Evolutionary conservation across 2,329 filamentous ascomycete species (phyloP).

Genomic region (Aspergillus sp.): DNA sequence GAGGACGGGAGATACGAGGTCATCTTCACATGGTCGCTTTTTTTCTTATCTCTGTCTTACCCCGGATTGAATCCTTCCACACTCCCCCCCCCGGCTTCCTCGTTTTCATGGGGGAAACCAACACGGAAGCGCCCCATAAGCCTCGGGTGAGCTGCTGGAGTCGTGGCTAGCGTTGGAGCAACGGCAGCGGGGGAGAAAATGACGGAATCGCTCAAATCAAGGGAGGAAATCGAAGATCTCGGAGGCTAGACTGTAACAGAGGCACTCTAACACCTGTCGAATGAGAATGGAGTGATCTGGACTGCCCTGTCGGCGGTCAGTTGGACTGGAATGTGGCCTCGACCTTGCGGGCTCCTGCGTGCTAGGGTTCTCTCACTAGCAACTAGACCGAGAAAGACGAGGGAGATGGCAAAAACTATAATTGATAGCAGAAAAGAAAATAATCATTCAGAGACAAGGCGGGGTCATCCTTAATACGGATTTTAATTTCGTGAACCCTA

Average conservation of each 20-base stretch:
- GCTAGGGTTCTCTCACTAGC: neutral
- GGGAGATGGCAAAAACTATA: neutral
- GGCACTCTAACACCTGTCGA: slow-evolving; percentile 3
- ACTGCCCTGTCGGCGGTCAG: neutral
- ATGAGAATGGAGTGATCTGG: neutral
- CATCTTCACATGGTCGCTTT: neutral
- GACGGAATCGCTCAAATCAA: neutral
- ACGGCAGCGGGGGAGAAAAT: neutral
- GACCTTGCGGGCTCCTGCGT: slow-evolving; percentile 3
- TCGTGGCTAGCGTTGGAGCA: neutral
- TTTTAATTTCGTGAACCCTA: neutral
- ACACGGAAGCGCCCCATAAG: neutral
- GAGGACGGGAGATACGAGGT: neutral
- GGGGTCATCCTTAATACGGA: neutral
- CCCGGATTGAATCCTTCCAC: neutral
- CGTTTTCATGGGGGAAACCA: neutral
- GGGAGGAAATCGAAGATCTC: neutral
- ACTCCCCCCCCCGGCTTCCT: neutral
- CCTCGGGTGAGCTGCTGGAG: neutral
- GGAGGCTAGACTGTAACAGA: neutral
- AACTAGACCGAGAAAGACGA: too few relatives aligned
- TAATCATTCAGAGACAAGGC: neutral
- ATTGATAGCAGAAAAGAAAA: neutral
- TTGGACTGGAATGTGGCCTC: neutral
- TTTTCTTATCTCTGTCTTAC: neutral